Base-by-base conservation (phyloP, 208 protist species). In the Leishmania lainsoni region DNA sequence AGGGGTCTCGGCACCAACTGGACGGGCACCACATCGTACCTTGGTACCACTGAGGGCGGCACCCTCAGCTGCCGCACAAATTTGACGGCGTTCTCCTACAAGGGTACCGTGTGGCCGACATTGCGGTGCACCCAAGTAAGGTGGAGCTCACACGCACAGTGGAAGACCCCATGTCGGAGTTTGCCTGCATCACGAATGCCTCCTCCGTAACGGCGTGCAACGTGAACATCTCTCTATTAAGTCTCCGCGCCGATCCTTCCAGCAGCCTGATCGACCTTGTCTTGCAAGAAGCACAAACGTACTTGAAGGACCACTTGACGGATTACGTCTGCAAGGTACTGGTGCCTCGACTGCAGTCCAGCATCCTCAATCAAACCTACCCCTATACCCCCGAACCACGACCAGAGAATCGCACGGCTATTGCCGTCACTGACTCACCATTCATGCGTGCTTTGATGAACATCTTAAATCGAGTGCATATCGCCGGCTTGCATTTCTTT, bases 31-130 rank as follows among this genome's bases (percentile, higher is more conserved):
- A 35, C 5, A 9, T 70, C 72, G n/a, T 51, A 79, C 26, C 26
- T 74, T 2, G 72, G 73, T 26, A 52, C 61, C 9, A 86, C 82
- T 42, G 54, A 75, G 12, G 78, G 82, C 1, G 82, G 82, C n/a
- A 65, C 56, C 48, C 8, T 86, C 59, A 72, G 56, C 74, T 86
- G 82, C 66, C 45, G 61, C n/a, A 68, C 78, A 6, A 82, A 86
- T 39, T 52, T 86, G 16, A 79, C 73, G 3, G 77, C 73, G 49
- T 72, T 76, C 58, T 73, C 49, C 49, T 86, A 86, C 39, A 2
- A n/a, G 48, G 82, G 82, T 3, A 22, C 45, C 2, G 68, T 82
- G 29, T 39, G 42, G 82, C 78, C 16, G 65, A 82, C 20, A 35
- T 86, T 45, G 45, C n/a, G 5, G 74, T 86, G 42, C 0, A 29